Evolutionary conservation across 177 flowering plant species (phyloP).

Genomic region (Telopea speciosissima): DNA sequence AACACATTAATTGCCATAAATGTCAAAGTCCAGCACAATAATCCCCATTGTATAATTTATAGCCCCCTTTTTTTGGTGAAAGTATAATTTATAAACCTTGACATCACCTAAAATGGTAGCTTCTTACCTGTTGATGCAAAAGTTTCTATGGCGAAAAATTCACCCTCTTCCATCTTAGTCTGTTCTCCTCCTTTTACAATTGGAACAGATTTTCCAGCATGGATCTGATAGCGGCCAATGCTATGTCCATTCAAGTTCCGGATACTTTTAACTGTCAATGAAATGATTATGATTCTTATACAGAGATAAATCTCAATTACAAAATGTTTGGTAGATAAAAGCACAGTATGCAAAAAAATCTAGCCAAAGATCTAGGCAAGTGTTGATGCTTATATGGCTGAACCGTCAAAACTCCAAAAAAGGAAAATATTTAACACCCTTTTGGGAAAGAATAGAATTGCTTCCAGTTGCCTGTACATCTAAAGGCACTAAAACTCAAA

Average conservation of each 20-base stretch:
- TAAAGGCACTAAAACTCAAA: too few species aligned
- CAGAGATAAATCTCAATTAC: not conserved
- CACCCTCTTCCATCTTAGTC: conserved; percentile 99
- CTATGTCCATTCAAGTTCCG: conserved; percentile 98
- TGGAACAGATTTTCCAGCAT: conserved; percentile 98
- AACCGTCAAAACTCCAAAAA: not conserved
- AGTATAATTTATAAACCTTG: too few species aligned
- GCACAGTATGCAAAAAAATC: not conserved
- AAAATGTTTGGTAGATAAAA: not conserved
- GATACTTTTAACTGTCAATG: conserved; percentile 83
- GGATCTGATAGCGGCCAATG: conserved; percentile 91
- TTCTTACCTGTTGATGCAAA: conserved; percentile 88
- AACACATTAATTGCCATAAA: not conserved
- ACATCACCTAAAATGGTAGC: not conserved
- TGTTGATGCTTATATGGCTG: not conserved
- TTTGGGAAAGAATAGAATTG: not conserved
- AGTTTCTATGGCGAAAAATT: conserved; percentile 95
- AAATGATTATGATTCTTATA: not conserved
- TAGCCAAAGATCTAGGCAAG: too few species aligned
- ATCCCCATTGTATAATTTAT: too few species aligned
- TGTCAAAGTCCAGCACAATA: too few species aligned
- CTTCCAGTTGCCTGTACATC: too few species aligned
- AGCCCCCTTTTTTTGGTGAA: too few species aligned
- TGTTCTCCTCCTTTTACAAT: conserved; percentile 99
- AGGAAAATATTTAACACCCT: not conserved